Base-by-base conservation (phyloP, 805 yeast genomes). In the Sugiyamaella smithiae region DNA sequence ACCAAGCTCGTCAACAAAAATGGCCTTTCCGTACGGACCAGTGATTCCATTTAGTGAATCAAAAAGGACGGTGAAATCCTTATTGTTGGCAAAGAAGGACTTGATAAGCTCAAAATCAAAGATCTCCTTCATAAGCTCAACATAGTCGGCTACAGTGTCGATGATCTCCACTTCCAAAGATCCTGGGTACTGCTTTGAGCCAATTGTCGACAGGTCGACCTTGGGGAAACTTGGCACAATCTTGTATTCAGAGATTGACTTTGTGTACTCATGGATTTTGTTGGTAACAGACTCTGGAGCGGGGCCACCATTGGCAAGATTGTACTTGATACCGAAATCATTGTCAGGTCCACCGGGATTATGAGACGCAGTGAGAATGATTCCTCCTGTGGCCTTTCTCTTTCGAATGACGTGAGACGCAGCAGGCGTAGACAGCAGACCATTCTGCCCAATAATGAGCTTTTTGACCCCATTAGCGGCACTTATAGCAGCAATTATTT, bases 321-420 rank as follows among this genome's bases (percentile, higher is more conserved):
- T 93, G 73, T 93, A 93, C 72, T 91, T 91, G 74, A 91, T 91
- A 48, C 99, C 99, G 65, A 89, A 76, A 66, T 91, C 99, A 56
- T 86, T 82, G 23, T 76, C 70, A 50, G 96, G 96, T 6, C 98
- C 97, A 66, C 99, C 99, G 14, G 99, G 99, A 69, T 91, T 91
- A 69, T 91, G 99, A 20, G 95, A 85, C 1, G 98, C 98, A 6
- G 99, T 91, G 63, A 91, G 75, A 57, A 93, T 88, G 69, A 91
- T 91, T 54, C 98, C 98, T 53, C 98, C 99, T 9, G 97, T 88
- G 29, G 77, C 75, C 47, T 58, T 57, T 55, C 74, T 74, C 52
- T 81, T 79, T 67, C 99, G 80, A 59, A 91, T 93, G 49, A 93
- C 73, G 64, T 89, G 88, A n/a, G 96, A 87, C 17, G 97, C 91